These are phyloP conservation scores for Colletotrichum sp. DNA, from an alignment of 2,329 filamentous ascomycete genomes.

Conservation along the genomic window DNA sequence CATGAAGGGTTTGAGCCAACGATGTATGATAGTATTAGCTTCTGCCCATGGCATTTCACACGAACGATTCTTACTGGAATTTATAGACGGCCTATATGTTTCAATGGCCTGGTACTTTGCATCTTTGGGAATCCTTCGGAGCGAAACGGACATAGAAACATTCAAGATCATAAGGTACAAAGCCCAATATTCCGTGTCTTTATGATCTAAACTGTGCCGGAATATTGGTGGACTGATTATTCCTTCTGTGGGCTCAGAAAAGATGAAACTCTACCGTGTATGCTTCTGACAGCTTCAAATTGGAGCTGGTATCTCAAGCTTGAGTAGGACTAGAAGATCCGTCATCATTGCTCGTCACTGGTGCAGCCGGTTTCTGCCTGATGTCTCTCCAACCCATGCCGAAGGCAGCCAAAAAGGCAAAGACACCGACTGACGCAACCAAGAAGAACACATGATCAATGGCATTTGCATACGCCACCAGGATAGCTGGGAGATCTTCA, in stretches of 20 bases:
- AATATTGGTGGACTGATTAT: too few species aligned
- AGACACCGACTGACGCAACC: not conserved
- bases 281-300: too few species aligned
- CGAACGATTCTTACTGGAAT: not conserved
- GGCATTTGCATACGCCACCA: not conserved
- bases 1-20: not conserved
- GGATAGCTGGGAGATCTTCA: not conserved
- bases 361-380: not conserved
- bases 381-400: not conserved
- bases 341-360: not conserved
- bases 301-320: not conserved
- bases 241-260: fast-evolving
- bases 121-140: too few species aligned
- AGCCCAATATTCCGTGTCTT: too few species aligned
- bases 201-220: too few species aligned
- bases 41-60: not conserved
- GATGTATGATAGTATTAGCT: not conserved
- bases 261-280: too few species aligned
- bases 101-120: not conserved
- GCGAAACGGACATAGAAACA: too few species aligned
- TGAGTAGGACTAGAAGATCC: not conserved
- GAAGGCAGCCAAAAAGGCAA: not conserved
- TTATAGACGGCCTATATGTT: not conserved
- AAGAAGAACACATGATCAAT: not conserved
- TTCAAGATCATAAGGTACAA: too few species aligned